phyloP scores from a whole-genome alignment of 2,329 filamentous ascomycete genomes.

The Alternaria ventricosa region DNA sequence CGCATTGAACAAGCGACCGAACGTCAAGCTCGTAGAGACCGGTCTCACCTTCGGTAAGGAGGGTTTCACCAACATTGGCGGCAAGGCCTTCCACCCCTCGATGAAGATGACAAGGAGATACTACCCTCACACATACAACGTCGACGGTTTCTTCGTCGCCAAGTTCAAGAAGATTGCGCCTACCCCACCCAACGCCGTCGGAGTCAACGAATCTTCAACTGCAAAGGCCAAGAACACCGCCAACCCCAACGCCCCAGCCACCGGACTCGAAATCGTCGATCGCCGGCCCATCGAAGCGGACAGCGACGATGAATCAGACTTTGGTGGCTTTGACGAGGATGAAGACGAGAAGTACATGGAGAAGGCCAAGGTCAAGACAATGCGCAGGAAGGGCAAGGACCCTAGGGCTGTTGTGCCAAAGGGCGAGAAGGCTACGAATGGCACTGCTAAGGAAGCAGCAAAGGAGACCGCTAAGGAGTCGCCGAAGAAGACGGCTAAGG shows the following conservation, averaged over 20 bases:
- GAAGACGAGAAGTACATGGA: constrained; percentile 58
- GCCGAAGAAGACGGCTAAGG: constrained; percentile 24
- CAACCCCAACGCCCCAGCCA: constrained; percentile 51
- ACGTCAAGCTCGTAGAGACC: constrained; percentile 91
- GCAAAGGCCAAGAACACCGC: constrained; percentile 44
- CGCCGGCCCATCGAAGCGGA: constrained; percentile 69
- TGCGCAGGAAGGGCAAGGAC: constrained; percentile 57
- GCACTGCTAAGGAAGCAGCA: constrained; percentile 14
- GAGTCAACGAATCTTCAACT: constrained; percentile 31
- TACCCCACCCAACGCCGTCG: constrained; percentile 67
- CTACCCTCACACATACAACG: constrained; percentile 54
- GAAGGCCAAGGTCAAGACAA: constrained; percentile 50
- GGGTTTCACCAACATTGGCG: constrained; percentile 88
- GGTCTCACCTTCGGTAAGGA: constrained; percentile 89
- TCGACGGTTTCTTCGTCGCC: constrained; percentile 97
- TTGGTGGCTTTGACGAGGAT: constrained; percentile 60
- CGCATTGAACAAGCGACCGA: constrained; percentile 86
- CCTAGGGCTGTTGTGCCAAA: constrained; percentile 48
- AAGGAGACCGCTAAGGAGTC: constrained; percentile 23
- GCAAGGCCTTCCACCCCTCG: constrained; percentile 87
- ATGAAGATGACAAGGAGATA: constrained; percentile 63
- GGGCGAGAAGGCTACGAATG: constrained; percentile 24
- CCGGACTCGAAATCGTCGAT: constrained; percentile 62
- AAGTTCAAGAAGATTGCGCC: constrained; percentile 94
- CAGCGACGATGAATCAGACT: constrained; percentile 49